Conservation (phyloP, 1,139 yeast species). For the Blastobotrys elegans region DNA sequence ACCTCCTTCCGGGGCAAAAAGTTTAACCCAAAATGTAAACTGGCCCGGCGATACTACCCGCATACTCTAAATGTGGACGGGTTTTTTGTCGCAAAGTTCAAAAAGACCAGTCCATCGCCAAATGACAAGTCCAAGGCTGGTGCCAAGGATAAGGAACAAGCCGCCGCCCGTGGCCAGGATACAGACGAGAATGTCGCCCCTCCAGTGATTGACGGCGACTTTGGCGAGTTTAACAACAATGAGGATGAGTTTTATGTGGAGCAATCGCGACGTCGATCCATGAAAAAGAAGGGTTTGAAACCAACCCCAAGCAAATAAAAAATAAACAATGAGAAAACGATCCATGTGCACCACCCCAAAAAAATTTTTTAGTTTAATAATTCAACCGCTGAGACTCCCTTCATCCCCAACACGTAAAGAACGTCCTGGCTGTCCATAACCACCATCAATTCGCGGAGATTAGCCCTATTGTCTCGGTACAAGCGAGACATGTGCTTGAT, state of each 20-base stretch:
- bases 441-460: conserved; percentile 1
- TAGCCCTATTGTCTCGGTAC: neutral
- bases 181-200: conserved; percentile 55
- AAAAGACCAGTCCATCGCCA: conserved; percentile 83
- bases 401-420: conserved; percentile 5
- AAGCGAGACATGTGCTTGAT: neutral
- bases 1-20: conserved; percentile 90
- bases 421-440: conserved; percentile 4
- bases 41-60: conserved; percentile 95
- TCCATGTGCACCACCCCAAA: neutral
- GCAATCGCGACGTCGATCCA: conserved; percentile 63
- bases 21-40: conserved; percentile 67
- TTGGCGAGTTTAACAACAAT: conserved; percentile 71
- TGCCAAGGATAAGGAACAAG: conserved; percentile 83
- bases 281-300: conserved; percentile 78
- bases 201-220: conserved; percentile 79
- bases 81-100: conserved; percentile 93
- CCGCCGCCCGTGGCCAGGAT: conserved; percentile 64
- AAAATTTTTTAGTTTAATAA: neutral
- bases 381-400: conserved; percentile 3
- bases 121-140: conserved; percentile 66
- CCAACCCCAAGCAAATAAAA: conserved; percentile 43
- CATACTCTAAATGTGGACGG: conserved; percentile 99
- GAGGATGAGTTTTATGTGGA: conserved; percentile 75
- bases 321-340: neutral